Conservation (phyloP, 2,329 filamentous ascomycete species). For the Diplocarpon rosae region DNA sequence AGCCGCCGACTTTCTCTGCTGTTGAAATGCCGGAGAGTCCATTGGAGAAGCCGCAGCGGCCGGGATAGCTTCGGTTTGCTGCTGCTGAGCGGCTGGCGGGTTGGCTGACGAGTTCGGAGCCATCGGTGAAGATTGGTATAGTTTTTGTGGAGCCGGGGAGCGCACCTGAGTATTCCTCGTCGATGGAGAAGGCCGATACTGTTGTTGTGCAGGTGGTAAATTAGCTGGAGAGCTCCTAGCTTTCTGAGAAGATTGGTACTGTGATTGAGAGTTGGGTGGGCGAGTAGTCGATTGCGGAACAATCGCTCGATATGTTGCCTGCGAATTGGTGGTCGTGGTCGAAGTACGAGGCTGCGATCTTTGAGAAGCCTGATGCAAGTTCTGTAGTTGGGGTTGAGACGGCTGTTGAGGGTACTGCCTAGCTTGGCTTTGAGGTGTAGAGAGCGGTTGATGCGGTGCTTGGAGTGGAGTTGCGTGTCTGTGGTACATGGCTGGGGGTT, state of each 20-base stretch:
- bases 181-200: background rate
- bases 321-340: background rate
- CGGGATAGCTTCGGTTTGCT: background rate
- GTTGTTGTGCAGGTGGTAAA: background rate
- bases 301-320: background rate
- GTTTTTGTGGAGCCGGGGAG: background rate
- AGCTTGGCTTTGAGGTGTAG: conserved; percentile 4
- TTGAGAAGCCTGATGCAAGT: background rate
- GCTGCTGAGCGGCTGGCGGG: background rate
- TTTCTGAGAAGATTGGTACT: background rate
- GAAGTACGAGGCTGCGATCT: background rate
- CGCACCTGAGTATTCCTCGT: background rate
- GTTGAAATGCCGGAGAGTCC: background rate
- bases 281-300: background rate
- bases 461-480: conserved; percentile 8
- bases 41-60: background rate
- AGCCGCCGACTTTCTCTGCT: background rate
- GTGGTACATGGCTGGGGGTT: conserved; percentile 17
- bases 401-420: conserved; percentile 1
- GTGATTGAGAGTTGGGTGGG: background rate
- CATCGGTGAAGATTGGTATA: background rate
- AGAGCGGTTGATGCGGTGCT: conserved; percentile 6
- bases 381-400: conserved; percentile 1
- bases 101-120: background rate
- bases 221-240: background rate